Conservation (phyloP, 176 grass and related monocot species). For the Bonia amplexicaulis region DNA sequence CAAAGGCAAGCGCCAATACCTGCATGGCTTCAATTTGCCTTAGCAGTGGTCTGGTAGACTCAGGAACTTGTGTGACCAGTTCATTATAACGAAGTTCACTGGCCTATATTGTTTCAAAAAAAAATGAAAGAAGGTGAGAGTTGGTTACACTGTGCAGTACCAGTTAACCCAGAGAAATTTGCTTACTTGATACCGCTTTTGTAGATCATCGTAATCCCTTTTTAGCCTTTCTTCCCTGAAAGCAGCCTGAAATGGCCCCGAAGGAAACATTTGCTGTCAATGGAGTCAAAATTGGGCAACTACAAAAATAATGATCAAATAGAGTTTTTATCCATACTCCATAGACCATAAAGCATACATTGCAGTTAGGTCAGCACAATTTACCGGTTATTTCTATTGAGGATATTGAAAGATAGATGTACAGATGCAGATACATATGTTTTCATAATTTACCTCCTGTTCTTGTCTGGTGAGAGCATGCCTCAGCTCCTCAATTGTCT, state of each 20-base stretch:
- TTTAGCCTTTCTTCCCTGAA: constrained; percentile 94
- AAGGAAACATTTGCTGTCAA: not conserved
- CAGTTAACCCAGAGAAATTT: constrained; percentile 8
- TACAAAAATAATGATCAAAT: not conserved
- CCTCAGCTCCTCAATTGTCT: constrained; percentile 94
- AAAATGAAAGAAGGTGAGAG: not conserved
- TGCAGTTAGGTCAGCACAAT: constrained; percentile 5
- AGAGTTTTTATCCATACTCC: not conserved
- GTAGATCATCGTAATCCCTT: constrained; percentile 93
- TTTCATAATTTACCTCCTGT: constrained; percentile 74
- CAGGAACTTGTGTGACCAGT: constrained; percentile 94
- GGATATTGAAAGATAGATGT: not conserved
- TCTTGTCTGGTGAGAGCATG: constrained; percentile 92
- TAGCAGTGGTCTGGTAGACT: constrained; percentile 91
- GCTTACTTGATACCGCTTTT: constrained; percentile 93
- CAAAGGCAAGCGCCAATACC: constrained; percentile 39
- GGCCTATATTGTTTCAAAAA: constrained; percentile 41
- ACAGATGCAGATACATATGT: constrained; percentile 14
- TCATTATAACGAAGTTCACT: constrained; percentile 99
- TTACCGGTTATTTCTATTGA: not conserved
- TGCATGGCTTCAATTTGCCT: constrained; percentile 99
- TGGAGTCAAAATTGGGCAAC: not conserved
- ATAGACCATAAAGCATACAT: not conserved
- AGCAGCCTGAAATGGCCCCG: constrained; percentile 52
- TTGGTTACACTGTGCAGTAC: not conserved